phyloP scores from a whole-genome alignment of 305 asterid species.

The Fraxinus angustifolia region DNA sequence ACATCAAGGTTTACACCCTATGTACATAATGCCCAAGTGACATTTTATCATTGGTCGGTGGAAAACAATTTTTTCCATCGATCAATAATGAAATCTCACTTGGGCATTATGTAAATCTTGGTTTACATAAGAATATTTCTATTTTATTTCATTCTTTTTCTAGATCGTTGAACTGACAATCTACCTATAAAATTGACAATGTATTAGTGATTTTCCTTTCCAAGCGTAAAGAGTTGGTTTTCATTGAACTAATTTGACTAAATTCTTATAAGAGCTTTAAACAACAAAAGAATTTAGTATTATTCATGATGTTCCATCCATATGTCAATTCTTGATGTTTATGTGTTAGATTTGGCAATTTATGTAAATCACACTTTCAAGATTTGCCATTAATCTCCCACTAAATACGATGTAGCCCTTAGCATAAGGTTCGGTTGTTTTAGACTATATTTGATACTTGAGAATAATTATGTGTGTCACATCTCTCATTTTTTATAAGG shows the following conservation, averaged over 20 bases:
- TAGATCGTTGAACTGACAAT: background rate
- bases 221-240: background rate
- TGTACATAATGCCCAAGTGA: too few species aligned
- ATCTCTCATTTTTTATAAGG: background rate
- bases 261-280: background rate
- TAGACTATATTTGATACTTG: background rate
- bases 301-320: background rate
- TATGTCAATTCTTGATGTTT: background rate
- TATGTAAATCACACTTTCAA: background rate
- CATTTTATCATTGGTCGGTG: too few species aligned
- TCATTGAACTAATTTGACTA: background rate
- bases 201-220: background rate
- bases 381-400: background rate
- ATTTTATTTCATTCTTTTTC: background rate
- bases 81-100: too few species aligned
- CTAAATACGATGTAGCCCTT: background rate
- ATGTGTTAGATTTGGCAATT: background rate
- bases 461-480: background rate
- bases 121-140: too few species aligned
- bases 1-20: too few species aligned
- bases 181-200: background rate
- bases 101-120: too few species aligned
- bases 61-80: too few species aligned
- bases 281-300: background rate
- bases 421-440: background rate